phyloP scores from a whole-genome alignment of 2,329 filamentous ascomycete genomes.

The Paecilomyces dactylethromorphus region DNA sequence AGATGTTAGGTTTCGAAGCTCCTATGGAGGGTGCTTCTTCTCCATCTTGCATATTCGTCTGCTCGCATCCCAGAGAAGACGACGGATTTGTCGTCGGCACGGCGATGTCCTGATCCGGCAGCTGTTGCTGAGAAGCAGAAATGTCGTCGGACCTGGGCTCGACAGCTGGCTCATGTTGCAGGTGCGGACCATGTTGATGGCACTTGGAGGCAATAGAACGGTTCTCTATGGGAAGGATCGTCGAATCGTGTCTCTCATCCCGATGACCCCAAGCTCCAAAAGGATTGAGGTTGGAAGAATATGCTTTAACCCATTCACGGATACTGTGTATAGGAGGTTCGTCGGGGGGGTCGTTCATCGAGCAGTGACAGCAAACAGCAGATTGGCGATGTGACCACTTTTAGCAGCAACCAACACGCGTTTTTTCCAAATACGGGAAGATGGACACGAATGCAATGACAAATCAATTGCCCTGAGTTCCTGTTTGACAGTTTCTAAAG shows the following conservation, averaged over 20 bases:
- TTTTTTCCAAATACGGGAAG: not conserved
- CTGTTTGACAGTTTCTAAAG: not conserved
- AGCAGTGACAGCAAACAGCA: conserved; percentile 12
- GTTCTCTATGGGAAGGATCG: conserved; percentile 8
- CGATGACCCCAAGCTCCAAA: conserved; percentile 21
- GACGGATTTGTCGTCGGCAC: not conserved
- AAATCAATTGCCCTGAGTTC: not conserved
- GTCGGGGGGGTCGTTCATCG: conserved; percentile 52
- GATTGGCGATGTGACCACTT: not conserved
- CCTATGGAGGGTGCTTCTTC: conserved; percentile 49
- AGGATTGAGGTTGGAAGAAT: conserved; percentile 29
- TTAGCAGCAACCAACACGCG: not conserved
- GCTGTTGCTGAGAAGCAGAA: not conserved
- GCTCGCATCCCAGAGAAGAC: conserved; percentile 25
- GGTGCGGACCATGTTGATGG: not conserved
- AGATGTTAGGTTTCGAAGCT: conserved; percentile 34
- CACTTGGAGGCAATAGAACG: not conserved
- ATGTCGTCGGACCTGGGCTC: not conserved
- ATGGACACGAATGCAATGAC: not conserved
- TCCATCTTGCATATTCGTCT: conserved; percentile 44
- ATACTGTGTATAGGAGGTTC: conserved; percentile 46
- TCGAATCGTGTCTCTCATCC: conserved; percentile 15
- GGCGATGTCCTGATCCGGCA: conserved; percentile 1
- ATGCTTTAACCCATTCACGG: conserved; percentile 42
- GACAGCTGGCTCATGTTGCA: not conserved